Evolutionary conservation across 345 rosid genomes (phyloP).

Genomic region (Gossypium australe): DNA sequence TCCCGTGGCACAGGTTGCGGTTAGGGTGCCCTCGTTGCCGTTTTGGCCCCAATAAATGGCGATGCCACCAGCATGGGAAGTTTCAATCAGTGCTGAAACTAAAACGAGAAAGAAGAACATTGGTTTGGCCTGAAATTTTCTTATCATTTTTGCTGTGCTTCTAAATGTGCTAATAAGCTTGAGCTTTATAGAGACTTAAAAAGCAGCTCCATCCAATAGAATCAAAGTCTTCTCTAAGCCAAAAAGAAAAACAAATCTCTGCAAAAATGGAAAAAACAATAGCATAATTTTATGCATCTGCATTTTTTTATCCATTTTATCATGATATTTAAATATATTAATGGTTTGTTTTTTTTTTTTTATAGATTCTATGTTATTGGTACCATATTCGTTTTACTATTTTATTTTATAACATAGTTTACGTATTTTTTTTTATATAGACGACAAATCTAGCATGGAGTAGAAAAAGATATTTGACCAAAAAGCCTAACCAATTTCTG

Average conservation of each 20-base stretch:
- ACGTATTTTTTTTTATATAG: too few relatives aligned
- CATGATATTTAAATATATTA: too few relatives aligned
- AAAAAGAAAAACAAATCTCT: background rate
- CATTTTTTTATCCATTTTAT: too few relatives aligned
- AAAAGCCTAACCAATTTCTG: background rate
- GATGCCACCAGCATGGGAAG: slow-evolving; percentile 25
- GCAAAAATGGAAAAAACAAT: too few relatives aligned
- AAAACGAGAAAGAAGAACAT: slow-evolving; percentile 14
- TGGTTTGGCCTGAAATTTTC: background rate
- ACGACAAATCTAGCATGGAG: background rate
- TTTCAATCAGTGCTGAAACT: background rate
- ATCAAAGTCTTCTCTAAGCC: background rate
- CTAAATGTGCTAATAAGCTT: background rate
- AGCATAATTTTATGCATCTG: too few relatives aligned
- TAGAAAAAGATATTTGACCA: background rate
- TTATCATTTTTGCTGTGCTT: slow-evolving; percentile 9
- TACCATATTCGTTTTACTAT: too few relatives aligned
- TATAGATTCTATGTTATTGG: too few relatives aligned
- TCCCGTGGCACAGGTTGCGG: slow-evolving; percentile 47
- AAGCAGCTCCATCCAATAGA: background rate
- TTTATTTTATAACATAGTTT: background rate
- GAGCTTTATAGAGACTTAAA: background rate
- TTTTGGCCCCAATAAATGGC: slow-evolving; percentile 55
- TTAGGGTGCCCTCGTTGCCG: slow-evolving; percentile 46
- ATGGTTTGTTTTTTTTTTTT: too few relatives aligned